Conservation (phyloP, 2,329 filamentous ascomycete species). For the Ceratocystiopsis sp. region DNA sequence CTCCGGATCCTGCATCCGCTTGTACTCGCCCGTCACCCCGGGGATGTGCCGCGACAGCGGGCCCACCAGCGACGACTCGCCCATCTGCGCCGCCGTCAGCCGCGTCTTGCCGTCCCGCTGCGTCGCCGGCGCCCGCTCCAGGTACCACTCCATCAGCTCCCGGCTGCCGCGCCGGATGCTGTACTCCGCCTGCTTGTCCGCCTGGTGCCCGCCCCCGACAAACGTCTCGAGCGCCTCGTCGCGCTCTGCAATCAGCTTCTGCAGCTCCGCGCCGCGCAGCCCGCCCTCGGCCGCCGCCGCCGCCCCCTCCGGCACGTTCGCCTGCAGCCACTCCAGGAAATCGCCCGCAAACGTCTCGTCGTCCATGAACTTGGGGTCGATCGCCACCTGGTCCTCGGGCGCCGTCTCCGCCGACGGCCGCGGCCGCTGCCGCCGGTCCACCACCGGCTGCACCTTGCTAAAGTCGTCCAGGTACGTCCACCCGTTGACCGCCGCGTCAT, state of each 20-base stretch:
- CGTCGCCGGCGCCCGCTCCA: no score
- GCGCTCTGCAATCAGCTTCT: slow-evolving; percentile 19
- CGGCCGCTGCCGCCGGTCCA: slow-evolving; percentile 47
- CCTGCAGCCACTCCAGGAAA: slow-evolving; percentile 29
- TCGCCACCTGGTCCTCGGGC: slow-evolving; percentile 12
- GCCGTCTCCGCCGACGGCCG: slow-evolving; percentile 20
- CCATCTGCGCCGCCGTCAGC: slow-evolving; percentile 30
- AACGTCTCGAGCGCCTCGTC: slow-evolving; percentile 20
- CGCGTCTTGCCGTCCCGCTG: slow-evolving; percentile 22
- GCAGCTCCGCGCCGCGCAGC: slow-evolving; percentile 15
- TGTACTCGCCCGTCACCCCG: slow-evolving; percentile 35
- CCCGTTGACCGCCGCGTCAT: slow-evolving; percentile 37
- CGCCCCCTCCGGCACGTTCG: slow-evolving; percentile 15
- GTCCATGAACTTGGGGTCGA: slow-evolving; percentile 37
- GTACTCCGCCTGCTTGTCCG: no score
- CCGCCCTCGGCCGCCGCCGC: slow-evolving; percentile 15
- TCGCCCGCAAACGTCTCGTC: slow-evolving; percentile 44
- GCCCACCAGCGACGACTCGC: background rate
- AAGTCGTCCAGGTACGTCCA: slow-evolving; percentile 62
- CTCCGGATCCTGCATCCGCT: slow-evolving; percentile 27
- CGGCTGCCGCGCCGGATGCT: slow-evolving; percentile 10
- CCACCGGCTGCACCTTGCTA: slow-evolving; percentile 54
- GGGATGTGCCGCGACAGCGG: slow-evolving; percentile 17
- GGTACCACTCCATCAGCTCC: background rate
- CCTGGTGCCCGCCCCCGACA: slow-evolving; percentile 10